These are phyloP conservation scores for Coniochaeta hoffmannii DNA, from an alignment of 2,329 filamentous ascomycete genomes.

Conservation along the genomic window DNA sequence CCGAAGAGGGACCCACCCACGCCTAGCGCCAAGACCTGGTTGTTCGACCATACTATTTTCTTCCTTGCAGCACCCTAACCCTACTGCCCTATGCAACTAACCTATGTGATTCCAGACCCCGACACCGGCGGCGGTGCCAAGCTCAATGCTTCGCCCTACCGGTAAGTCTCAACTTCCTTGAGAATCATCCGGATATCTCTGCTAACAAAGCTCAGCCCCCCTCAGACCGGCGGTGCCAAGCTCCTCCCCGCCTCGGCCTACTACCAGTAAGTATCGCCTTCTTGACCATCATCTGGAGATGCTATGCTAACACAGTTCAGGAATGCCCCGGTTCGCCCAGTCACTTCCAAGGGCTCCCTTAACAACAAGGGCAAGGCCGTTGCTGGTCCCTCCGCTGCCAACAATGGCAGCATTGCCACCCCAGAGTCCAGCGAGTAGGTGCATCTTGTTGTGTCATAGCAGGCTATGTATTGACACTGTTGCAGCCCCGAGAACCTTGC, in stretches of 20 bases:
- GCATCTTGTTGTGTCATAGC: neutral
- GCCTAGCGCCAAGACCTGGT: neutral
- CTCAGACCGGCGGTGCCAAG: no score
- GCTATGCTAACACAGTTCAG: neutral
- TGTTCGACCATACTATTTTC: neutral
- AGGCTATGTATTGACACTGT: neutral
- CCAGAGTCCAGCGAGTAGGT: neutral
- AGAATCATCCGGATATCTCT: no score
- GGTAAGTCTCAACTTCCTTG: no score
- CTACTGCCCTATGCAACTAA: neutral
- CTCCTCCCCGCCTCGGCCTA: no score
- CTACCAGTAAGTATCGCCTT: no score
- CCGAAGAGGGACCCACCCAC: neutral
- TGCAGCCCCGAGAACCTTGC: constrained; percentile 10
- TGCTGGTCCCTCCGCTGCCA: neutral
- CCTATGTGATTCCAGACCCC: neutral
- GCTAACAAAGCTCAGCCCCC: no score
- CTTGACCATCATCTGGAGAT: neutral
- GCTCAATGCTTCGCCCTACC: neutral
- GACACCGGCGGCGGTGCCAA: neutral
- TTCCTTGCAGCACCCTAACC: no score
- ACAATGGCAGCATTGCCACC: neutral
- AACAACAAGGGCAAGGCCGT: no score
- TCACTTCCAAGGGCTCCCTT: neutral
- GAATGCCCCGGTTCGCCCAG: neutral